Base-by-base conservation (phyloP, 2,329 filamentous ascomycete genomes). In the Sporothrix variecibatus region DNA sequence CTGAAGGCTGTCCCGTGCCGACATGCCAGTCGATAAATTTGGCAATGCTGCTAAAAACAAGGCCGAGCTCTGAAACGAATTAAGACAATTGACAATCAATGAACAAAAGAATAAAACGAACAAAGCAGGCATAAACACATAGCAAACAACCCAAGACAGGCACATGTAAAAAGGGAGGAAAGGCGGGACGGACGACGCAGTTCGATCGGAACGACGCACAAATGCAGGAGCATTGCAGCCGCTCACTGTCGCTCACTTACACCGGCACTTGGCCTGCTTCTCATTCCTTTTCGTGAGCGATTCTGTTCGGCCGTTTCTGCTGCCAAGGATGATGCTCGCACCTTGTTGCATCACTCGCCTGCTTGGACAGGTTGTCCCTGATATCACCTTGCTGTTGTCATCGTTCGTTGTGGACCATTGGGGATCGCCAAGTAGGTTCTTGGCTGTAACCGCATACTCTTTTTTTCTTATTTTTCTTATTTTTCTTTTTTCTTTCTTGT, bases 221-320 rank as follows among this genome's bases (percentile, higher is more conserved):
- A 15, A 34, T 34, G 34, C 34, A 34, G 34, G 34, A 34, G 34
- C 34, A 8, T 34, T 15, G 43, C 26, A 68, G 28, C 20, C 26
- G 65, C 23, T 67, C 65, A 51, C 43, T 68, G 28, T 20, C 11
- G 65, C 40, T 46, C 65, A 68, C 43, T 51, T 68, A 51, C 65
- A 68, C 26, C 26, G 43, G 65, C 64, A 68, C 65, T 68, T 46
- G 62, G 62, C 38, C 6, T 46, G 56, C 28, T 34, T 60, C 28
- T 34, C 15, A 12, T 56, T 12, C 8, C 51, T 56, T 23, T 53
- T 9, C 7, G 2, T 56, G 51, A 9, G 23, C 20, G 17, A 9
- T 53, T 53, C 7, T 26, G 51, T 23, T 53, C n/a, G 20, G 4
- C 9, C 6, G 11, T 23, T 56, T 4, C 15, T 60, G n/a, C 28